Evolutionary conservation across 177 flowering plant species (phyloP), one percentile per base, ranked within the genome.

Genomic region (Vitis hybrid): DNA sequence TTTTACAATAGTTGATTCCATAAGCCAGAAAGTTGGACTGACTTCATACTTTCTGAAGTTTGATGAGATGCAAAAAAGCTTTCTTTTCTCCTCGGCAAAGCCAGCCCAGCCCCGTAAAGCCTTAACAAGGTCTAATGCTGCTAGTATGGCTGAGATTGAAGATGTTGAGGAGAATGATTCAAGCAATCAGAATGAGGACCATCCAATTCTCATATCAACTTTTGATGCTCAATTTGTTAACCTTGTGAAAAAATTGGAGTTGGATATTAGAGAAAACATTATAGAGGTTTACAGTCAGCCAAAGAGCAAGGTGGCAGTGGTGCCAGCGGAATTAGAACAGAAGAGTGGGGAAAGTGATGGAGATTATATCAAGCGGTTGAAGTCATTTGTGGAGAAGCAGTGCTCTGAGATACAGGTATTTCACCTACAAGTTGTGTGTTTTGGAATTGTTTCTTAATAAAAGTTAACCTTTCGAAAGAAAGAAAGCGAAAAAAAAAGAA

Each of bases 371-470:
- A 80, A 83, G 63, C 85, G 99, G 76, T 80, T 96, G 56, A 91
- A 87, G 78, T 78, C 77, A 20, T 88, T 96, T 73, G 84, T 91
- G 66, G 92, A 90, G 86, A 88, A 88, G 77, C 99, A 95, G 70
- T 89, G 94, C 82, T 78, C 78, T 51, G 98, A 96, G 82, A 91
- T 96, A 71, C 98, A 96, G 99, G 99, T 96, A 76, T 52, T 68
- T 4, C 30, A 21, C 10, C 3, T 52, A 10, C n/a, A 30, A n/a
- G 24, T 56, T 71, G 12, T 11, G 12, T 11, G 14, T 61, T 35
- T 27, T 50, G 20, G 48, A 20, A 46, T 46, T 27, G 11, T 58
- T 3, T 21, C 57, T 41, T n/a, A 0, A 35, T 14, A 21, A 66
- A n/a, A 66, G 17, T 30, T 14, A 56, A 32, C 24, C 15, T 50